These are phyloP conservation scores for Penicillium frequentans DNA, from an alignment of 2,329 filamentous ascomycete species.

Conservation along the genomic window DNA sequence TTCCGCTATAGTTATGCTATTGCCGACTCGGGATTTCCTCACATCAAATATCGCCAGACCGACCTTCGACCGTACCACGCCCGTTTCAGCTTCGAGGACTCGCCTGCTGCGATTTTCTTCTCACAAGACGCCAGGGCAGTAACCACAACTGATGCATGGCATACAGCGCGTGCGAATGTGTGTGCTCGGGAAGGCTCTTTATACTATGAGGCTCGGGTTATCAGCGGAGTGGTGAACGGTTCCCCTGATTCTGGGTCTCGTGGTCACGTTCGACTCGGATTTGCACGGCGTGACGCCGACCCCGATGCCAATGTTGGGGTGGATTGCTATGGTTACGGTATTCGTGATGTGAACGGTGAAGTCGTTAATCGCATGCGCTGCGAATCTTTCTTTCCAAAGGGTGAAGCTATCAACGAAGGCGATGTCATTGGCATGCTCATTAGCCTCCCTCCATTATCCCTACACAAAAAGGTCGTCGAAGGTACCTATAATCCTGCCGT, in stretches of 20 bases:
- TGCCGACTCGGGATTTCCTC: slow-evolving; percentile 81
- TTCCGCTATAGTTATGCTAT: slow-evolving; percentile 92
- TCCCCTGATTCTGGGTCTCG: slow-evolving; percentile 27
- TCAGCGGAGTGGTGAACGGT: slow-evolving; percentile 59
- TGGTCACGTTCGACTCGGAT: slow-evolving; percentile 51
- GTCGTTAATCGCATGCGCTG: slow-evolving; percentile 91
- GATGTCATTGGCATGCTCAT: slow-evolving; percentile 95
- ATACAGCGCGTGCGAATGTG: slow-evolving; percentile 87
- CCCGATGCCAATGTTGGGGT: slow-evolving; percentile 67
- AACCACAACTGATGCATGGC: slow-evolving; percentile 89
- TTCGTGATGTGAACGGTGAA: slow-evolving; percentile 86
- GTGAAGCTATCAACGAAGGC: slow-evolving; percentile 78
- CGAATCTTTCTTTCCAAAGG: slow-evolving; percentile 80
- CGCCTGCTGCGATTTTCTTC: slow-evolving; percentile 80
- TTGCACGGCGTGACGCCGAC: slow-evolving; percentile 48
- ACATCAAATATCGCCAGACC: slow-evolving; percentile 86
- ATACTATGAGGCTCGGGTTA: slow-evolving; percentile 93
- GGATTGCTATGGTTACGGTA: slow-evolving; percentile 92
- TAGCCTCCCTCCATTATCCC: slow-evolving; percentile 76
- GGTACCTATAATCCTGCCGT: slow-evolving; percentile 85
- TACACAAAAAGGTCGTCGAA: slow-evolving; percentile 85
- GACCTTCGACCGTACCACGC: slow-evolving; percentile 81
- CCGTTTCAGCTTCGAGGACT: slow-evolving; percentile 90
- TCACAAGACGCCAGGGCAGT: slow-evolving; percentile 73
- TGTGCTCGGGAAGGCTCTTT: slow-evolving; percentile 84